Conservation (phyloP, 345 rosid species). For the Rhizophora mangle region DNA sequence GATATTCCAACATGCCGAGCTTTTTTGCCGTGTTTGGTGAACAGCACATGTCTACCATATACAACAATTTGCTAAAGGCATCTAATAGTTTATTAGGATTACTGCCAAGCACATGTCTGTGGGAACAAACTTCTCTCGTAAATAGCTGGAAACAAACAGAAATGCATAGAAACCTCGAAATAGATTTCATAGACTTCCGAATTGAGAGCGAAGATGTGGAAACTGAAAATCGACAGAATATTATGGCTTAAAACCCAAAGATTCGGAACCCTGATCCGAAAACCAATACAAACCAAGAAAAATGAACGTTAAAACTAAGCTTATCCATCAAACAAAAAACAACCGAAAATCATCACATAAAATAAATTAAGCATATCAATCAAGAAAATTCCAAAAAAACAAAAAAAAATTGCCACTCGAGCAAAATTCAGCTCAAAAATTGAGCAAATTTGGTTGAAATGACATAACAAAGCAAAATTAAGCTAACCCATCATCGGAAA, state of each 20-base stretch:
- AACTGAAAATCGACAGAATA: not conserved
- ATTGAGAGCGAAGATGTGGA: not conserved
- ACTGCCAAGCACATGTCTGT: not conserved
- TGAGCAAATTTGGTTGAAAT: not conserved
- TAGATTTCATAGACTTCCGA: not conserved
- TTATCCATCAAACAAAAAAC: not conserved
- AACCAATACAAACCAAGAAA: not conserved
- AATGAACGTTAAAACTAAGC: not conserved
- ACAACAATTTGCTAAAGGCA: not conserved
- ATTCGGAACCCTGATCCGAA: not conserved
- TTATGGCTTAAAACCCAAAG: not conserved
- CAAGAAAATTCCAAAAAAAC: not conserved
- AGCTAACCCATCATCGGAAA: slow-evolving; percentile 9
- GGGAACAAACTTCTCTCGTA: not conserved
- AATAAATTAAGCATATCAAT: slow-evolving; percentile 4
- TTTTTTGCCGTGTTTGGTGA: not conserved
- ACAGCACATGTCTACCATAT: not conserved
- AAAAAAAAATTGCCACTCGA: not conserved
- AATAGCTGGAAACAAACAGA: slow-evolving; percentile 1
- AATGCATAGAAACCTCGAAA: not conserved
- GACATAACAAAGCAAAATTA: slow-evolving; percentile 4
- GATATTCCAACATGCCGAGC: slow-evolving; percentile 4
- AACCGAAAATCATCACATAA: not conserved
- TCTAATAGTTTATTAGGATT: not conserved
- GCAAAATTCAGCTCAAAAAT: slow-evolving; percentile 8